These are phyloP conservation scores for Salix caprea DNA, from an alignment of 345 rosid genomes.

Conservation along the genomic window DNA sequence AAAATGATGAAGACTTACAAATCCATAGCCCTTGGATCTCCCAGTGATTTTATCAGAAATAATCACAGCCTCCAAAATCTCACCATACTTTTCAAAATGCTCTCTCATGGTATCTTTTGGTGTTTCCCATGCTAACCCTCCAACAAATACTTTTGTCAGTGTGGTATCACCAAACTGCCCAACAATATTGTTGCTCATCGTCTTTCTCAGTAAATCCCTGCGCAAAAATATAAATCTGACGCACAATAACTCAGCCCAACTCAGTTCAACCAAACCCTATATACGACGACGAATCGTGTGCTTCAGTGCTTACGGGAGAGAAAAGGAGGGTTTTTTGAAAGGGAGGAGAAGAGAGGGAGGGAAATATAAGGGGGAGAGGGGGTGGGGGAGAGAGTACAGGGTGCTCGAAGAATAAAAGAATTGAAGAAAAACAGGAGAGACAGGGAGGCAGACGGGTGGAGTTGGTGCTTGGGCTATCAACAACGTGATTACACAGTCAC, in stretches of 20 bases:
- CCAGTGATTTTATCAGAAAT: slow-evolving; percentile 87
- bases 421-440: slow-evolving; percentile 24
- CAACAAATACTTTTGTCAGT: slow-evolving; percentile 91
- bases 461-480: slow-evolving; percentile 18
- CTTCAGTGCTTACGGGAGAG: background rate
- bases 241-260: background rate
- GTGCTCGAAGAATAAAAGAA: slow-evolving; percentile 24
- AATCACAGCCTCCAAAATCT: slow-evolving; percentile 90
- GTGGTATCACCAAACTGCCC: slow-evolving; percentile 87
- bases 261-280: background rate
- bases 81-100: slow-evolving; percentile 88
- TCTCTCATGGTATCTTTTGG: slow-evolving; percentile 75
- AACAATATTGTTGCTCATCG: slow-evolving; percentile 38
- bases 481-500: slow-evolving; percentile 47
- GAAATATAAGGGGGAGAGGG: slow-evolving; percentile 21
- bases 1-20: slow-evolving; percentile 41
- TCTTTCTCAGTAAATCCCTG: background rate
- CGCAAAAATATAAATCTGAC: background rate
- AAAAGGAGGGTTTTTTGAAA: background rate
- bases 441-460: slow-evolving; percentile 61
- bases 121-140: slow-evolving; percentile 97
- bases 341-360: slow-evolving; percentile 6
- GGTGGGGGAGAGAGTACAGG: slow-evolving; percentile 1
- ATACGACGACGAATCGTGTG: background rate
- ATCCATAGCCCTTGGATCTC: slow-evolving; percentile 98